phyloP scores from a whole-genome alignment of 495 filamentous ascomycete species.

The Bombardia bombarda region DNA sequence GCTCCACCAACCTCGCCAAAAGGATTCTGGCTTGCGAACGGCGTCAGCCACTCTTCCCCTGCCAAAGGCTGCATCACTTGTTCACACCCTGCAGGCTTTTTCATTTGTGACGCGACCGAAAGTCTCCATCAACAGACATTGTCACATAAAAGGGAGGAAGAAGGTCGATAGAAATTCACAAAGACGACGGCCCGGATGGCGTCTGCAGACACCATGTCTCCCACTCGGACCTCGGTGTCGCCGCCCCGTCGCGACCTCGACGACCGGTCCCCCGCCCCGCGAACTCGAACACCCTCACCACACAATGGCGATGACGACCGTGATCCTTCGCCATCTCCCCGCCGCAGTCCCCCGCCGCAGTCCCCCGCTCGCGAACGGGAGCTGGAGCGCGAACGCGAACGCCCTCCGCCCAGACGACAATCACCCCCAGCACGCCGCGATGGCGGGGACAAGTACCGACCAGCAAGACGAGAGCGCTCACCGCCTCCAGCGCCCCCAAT shows the following conservation, averaged over 20 bases:
- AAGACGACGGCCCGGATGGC: conserved; percentile 15
- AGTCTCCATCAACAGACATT: too few relatives aligned
- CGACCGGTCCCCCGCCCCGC: conserved; percentile 5
- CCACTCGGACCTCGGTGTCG: too few relatives aligned
- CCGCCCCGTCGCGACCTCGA: conserved; percentile 13
- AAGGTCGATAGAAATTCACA: too few relatives aligned
- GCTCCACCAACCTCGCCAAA: too few relatives aligned
- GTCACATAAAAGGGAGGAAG: too few relatives aligned
- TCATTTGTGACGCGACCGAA: too few relatives aligned
- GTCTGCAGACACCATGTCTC: conserved; percentile 17
- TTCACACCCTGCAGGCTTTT: too few relatives aligned
- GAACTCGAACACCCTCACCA: background rate
- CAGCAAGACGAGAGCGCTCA: conserved; percentile 22
- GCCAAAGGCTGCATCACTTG: too few relatives aligned
- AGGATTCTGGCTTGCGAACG: too few relatives aligned
- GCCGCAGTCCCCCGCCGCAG: background rate
- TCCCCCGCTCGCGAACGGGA: conserved; percentile 2
- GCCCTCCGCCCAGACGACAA: conserved; percentile 19
- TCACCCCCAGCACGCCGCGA: conserved; percentile 26
- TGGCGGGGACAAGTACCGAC: conserved; percentile 36
- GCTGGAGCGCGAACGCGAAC: conserved; percentile 6
- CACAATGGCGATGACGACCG: too few relatives aligned
- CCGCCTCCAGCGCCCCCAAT: conserved; percentile 45
- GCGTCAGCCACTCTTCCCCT: too few relatives aligned
- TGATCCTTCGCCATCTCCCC: conserved; percentile 6